phyloP scores from a whole-genome alignment of 495 filamentous ascomycete species.

The Penicilliopsis zonata region DNA sequence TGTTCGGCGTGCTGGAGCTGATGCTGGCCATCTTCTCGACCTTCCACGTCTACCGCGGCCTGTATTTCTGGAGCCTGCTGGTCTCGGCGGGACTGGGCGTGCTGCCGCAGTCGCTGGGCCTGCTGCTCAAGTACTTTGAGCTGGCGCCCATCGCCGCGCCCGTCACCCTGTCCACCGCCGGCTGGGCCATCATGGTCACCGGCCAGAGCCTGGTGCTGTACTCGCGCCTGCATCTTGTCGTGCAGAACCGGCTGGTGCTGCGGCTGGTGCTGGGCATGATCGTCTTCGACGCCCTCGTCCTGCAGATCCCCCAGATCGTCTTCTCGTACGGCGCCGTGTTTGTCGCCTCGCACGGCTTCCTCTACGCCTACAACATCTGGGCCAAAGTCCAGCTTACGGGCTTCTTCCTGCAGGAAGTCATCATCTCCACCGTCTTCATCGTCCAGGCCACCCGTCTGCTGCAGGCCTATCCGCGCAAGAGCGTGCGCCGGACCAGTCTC shows the following conservation, averaged over 20 bases:
- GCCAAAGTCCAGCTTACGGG: constrained; percentile 34
- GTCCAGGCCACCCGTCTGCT: constrained; percentile 27
- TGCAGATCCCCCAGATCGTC: constrained; percentile 16
- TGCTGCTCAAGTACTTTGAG: constrained; percentile 44
- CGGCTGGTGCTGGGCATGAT: constrained; percentile 17
- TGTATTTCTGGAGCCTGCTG: constrained; percentile 41
- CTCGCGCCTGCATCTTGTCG: constrained; percentile 20
- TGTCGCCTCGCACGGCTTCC: constrained; percentile 12
- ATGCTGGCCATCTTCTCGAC: constrained; percentile 21
- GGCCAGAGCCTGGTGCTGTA: constrained; percentile 36
- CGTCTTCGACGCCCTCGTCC: constrained; percentile 12
- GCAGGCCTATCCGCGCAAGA: constrained; percentile 9
- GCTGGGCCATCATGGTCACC: constrained; percentile 51
- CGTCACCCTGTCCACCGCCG: constrained; percentile 33
- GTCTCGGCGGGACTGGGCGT: constrained; percentile 34
- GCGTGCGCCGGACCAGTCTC: constrained; percentile 13
- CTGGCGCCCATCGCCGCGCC: constrained; percentile 21
- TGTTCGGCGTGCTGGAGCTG: constrained; percentile 25
- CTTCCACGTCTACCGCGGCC: constrained; percentile 22
- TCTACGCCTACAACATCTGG: constrained; percentile 24
- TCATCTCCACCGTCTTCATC: constrained; percentile 38
- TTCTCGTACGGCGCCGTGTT: constrained; percentile 11
- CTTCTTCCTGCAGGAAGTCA: constrained; percentile 36
- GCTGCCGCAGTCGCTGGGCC: constrained; percentile 41
- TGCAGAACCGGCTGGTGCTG: constrained; percentile 11